phyloP scores from a whole-genome alignment of 2,329 filamentous ascomycete species.

The Chaetomiaceae sp. region DNA sequence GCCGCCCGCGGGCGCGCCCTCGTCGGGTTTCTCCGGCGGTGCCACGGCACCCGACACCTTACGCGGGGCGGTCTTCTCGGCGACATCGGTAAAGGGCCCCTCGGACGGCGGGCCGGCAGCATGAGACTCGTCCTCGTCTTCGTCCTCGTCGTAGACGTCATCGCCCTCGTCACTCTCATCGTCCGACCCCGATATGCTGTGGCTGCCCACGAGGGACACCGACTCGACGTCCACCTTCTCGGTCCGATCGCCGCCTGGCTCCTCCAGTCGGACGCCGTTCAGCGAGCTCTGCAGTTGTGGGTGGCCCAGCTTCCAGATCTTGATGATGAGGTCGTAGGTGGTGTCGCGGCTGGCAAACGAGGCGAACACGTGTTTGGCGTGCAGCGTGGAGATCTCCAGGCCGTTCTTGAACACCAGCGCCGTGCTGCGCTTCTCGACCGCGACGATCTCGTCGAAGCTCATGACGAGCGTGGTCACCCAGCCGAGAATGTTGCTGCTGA shows the following conservation, averaged over 20 bases:
- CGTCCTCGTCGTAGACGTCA: constrained; percentile 74
- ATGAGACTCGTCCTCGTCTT: constrained; percentile 59
- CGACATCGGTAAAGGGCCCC: constrained; percentile 40
- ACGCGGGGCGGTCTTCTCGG: constrained; percentile 58
- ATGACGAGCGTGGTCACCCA: constrained; percentile 98
- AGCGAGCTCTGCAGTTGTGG: constrained; percentile 85
- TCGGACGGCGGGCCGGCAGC: constrained; percentile 36
- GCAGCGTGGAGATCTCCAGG: constrained; percentile 90
- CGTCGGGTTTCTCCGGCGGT: constrained; percentile 44
- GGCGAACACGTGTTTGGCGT: constrained; percentile 92
- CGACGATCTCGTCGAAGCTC: constrained; percentile 95
- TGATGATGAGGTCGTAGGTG: constrained; percentile 93
- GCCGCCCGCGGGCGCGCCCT: constrained; percentile 29
- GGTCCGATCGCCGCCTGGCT: constrained; percentile 82
- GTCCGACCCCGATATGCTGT: constrained; percentile 52
- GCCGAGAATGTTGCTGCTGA: constrained; percentile 96
- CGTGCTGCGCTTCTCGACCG: constrained; percentile 93
- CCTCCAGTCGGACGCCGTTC: constrained; percentile 78
- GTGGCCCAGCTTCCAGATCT: constrained; percentile 97
- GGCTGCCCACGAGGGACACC: constrained; percentile 34
- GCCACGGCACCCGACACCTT: constrained; percentile 61
- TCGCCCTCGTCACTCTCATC: constrained; percentile 65
- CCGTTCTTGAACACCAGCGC: constrained; percentile 95
- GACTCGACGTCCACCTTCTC: constrained; percentile 63
- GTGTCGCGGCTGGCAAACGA: constrained; percentile 92